phyloP scores from a whole-genome alignment of 306 rosid genomes.

The Cucurbita maxima region DNA sequence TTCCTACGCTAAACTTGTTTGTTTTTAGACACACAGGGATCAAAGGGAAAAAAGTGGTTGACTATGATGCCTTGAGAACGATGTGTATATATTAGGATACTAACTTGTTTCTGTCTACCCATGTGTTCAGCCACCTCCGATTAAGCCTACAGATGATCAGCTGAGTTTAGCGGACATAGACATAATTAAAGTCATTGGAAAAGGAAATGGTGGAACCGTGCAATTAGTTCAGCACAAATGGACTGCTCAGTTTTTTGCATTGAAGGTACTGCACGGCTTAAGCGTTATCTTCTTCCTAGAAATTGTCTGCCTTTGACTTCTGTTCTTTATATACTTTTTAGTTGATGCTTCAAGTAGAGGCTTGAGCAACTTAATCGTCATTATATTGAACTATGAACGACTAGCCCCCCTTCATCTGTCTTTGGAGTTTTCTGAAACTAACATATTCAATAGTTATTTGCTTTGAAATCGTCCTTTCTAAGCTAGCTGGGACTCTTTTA shows the following conservation, averaged over 20 bases:
- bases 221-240: conserved; percentile 97
- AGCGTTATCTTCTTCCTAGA: background rate
- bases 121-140: conserved; percentile 75
- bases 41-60: background rate
- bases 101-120: conserved; percentile 12
- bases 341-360: background rate
- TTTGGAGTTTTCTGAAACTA: background rate
- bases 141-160: conserved; percentile 69
- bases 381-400: background rate
- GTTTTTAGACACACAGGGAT: background rate
- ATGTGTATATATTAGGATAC: background rate
- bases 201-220: conserved; percentile 87
- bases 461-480: background rate
- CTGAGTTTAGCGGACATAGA: conserved; percentile 61
- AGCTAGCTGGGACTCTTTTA: background rate
- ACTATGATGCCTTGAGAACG: background rate
- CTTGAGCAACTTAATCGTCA: background rate
- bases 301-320: background rate
- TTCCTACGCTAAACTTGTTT: background rate
- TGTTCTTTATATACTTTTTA: background rate
- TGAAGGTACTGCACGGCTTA: conserved; percentile 48
- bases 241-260: conserved; percentile 93
- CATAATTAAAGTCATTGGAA: conserved; percentile 75
- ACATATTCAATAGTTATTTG: background rate
- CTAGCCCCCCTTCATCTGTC: background rate